These are phyloP conservation scores for Alisma plantagoaquatica DNA, from an alignment of 106 monocot species.

Conservation along the genomic window DNA sequence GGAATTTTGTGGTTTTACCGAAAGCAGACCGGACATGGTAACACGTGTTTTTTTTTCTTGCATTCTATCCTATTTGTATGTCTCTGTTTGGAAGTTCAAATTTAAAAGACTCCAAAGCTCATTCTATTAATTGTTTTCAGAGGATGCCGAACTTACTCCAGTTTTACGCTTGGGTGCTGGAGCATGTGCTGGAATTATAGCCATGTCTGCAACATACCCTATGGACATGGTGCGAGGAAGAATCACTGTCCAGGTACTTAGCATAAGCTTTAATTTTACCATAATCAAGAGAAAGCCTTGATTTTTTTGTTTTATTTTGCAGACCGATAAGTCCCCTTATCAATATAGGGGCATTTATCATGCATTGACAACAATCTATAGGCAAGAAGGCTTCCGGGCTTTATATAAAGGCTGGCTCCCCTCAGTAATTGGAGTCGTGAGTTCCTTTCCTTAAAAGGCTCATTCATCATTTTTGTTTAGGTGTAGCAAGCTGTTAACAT, in stretches of 20 bases:
- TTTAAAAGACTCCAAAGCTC: too few species aligned
- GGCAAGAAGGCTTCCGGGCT: conserved; percentile 81
- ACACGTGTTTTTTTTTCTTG: background rate
- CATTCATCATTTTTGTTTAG: background rate
- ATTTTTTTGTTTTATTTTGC: conserved; percentile 10
- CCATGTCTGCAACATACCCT: conserved; percentile 95
- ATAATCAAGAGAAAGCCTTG: background rate
- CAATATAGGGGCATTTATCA: conserved; percentile 91
- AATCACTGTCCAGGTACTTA: conserved; percentile 89
- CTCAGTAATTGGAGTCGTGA: conserved; percentile 92
- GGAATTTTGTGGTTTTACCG: conserved; percentile 85
- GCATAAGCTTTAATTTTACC: too few species aligned
- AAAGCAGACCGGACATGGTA: conserved; percentile 63
- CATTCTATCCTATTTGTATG: too few species aligned
- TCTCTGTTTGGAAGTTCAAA: too few species aligned
- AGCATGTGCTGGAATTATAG: conserved; percentile 96
- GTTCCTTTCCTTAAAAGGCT: conserved; percentile 6
- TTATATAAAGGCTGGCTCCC: conserved; percentile 99
- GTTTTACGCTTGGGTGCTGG: conserved; percentile 88
- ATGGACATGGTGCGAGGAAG: conserved; percentile 98
- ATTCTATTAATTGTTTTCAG: too few species aligned
- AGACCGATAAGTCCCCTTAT: conserved; percentile 80
- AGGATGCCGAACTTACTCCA: conserved; percentile 79
- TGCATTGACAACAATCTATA: conserved; percentile 61
- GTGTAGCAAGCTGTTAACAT: too few species aligned